phyloP scores from a whole-genome alignment of 805 yeast species.

The Tetrapisispora phaffii region DNA sequence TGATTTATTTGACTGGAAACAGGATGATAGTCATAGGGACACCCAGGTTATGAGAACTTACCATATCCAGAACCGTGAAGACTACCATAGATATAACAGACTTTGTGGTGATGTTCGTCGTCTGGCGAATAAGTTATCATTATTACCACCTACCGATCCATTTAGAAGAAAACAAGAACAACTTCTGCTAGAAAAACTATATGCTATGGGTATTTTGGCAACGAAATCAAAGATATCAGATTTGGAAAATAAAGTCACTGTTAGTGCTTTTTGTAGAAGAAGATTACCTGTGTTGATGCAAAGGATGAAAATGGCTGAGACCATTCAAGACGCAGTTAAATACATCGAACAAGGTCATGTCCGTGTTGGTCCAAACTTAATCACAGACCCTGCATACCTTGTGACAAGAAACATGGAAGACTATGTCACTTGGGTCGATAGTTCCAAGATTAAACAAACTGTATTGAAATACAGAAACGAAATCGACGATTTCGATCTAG shows the following conservation, averaged over 20 bases:
- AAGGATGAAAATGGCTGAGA: slow-evolving; percentile 87
- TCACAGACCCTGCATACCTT: slow-evolving; percentile 91
- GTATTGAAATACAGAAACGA: slow-evolving; percentile 78
- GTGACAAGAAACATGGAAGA: slow-evolving; percentile 93
- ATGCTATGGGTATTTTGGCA: slow-evolving; percentile 78
- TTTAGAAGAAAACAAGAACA: slow-evolving; percentile 83
- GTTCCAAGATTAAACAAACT: slow-evolving; percentile 83
- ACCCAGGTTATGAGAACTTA: slow-evolving; percentile 93
- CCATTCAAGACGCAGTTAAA: slow-evolving; percentile 77
- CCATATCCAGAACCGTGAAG: slow-evolving; percentile 90
- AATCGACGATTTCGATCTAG: slow-evolving; percentile 49
- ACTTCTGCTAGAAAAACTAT: slow-evolving; percentile 74
- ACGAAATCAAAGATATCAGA: slow-evolving; percentile 87
- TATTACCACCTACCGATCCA: slow-evolving; percentile 80
- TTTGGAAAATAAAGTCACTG: slow-evolving; percentile 83
- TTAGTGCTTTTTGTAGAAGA: slow-evolving; percentile 84
- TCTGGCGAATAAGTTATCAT: slow-evolving; percentile 74
- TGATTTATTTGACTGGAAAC: slow-evolving; percentile 95
- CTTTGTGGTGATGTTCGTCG: slow-evolving; percentile 88
- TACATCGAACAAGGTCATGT: slow-evolving; percentile 96
- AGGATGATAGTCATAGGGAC: slow-evolving; percentile 89
- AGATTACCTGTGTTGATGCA: slow-evolving; percentile 93
- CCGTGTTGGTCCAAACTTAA: slow-evolving; percentile 90
- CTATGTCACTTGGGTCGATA: slow-evolving; percentile 95
- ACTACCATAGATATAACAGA: slow-evolving; percentile 86